Evolutionary conservation across 2,329 filamentous ascomycete species (phyloP).

Genomic region (Pseudogymnoascus sp.): DNA sequence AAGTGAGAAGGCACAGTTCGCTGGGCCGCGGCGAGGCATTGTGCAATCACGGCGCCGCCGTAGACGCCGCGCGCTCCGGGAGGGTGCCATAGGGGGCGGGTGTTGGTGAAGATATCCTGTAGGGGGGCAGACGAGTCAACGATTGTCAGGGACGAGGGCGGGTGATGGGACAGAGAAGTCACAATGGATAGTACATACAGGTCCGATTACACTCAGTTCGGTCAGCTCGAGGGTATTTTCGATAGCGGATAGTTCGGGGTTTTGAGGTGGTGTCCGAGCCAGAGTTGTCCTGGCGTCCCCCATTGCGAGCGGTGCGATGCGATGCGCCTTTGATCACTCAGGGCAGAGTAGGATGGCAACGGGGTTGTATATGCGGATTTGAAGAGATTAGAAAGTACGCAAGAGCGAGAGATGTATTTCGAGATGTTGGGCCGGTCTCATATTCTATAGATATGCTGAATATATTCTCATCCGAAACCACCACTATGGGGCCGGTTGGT

Average conservation of each 20-base stretch:
- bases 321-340: neutral
- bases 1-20: slow-evolving; percentile 76
- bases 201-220: slow-evolving; percentile 66
- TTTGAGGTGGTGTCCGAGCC: slow-evolving; percentile 65
- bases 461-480: neutral
- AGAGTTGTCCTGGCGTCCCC: slow-evolving; percentile 45
- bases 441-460: neutral
- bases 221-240: slow-evolving; percentile 87
- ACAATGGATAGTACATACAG: slow-evolving; percentile 43
- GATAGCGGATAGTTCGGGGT: slow-evolving; percentile 68
- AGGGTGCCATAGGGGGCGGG: slow-evolving; percentile 84
- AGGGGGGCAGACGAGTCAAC: neutral
- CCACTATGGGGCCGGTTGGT: neutral
- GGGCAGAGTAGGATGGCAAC: neutral
- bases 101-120: slow-evolving; percentile 90
- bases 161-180: neutral
- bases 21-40: slow-evolving; percentile 81
- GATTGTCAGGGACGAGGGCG: neutral
- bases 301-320: slow-evolving; percentile 17
- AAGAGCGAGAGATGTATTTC: neutral
- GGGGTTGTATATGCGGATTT: neutral
- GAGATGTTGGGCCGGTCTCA: neutral
- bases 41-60: slow-evolving; percentile 86
- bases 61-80: slow-evolving; percentile 88
- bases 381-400: neutral